Evolutionary conservation across 495 filamentous ascomycete species (phyloP), one percentile per base, ranked within the genome.

Genomic region (Penicillium argentinense): DNA sequence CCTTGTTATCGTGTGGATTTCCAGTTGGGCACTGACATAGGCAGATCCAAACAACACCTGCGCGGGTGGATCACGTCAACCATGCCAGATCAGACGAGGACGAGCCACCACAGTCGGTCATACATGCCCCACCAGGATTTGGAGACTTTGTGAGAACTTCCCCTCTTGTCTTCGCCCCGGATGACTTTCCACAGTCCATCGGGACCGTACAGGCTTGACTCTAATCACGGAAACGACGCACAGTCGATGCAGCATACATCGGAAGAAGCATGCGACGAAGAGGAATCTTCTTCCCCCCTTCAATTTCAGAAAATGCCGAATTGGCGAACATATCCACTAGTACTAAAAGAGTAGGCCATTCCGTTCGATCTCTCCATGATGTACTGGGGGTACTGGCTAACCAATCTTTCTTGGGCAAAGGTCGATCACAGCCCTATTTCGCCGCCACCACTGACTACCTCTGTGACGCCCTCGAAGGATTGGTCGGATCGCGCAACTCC

Each of bases 81-180:
- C 59, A 75, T 55, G 68, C 72, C 45, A 73, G 76, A 17, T 70
- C 76, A 27, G 80, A 83, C 49, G 85, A 91, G 45, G 88, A 92
- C 42, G 79, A 83, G 49, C 69, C 73, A 41, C 80, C 88, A 17
- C 75, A 85, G 46, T 95, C 90, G 3, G 90, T 93, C 38, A 95
- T 96, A 56, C 89, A 95, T 70, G 88, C 86, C 16, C 90, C 90
- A 3, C 68, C 85, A 53, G 86, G 84, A 28, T 95, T 91, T 67
- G 76, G 79, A 39, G 76, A 78, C 43, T 91, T 91, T 78, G 87
- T 92, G 57, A 70, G 84, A 68, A 3, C n/a, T 40, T 51, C 32
- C 45, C 26, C 2, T 9, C 11, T 32, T 16, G 9, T 39, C 13
- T 18, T 17, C 1, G 8, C 28, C 25, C 14, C 40, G 24, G 7